Conservation (phyloP, 2,329 filamentous ascomycete species). For the Aspergillus proliferans region DNA sequence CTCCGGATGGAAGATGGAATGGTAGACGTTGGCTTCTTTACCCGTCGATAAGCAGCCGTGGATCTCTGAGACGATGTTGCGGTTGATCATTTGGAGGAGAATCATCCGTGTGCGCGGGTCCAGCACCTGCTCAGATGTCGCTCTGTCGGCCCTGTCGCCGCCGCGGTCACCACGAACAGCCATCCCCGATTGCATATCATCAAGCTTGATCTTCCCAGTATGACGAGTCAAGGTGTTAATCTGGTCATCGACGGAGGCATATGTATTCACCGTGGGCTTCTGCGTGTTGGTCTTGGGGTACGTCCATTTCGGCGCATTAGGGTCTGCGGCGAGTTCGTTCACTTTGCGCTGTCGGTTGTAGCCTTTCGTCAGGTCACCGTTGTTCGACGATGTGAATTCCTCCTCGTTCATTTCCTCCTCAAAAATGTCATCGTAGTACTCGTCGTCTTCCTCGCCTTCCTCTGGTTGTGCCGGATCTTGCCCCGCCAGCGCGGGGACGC, state of each 20-base stretch:
- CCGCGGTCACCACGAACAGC: constrained; percentile 42
- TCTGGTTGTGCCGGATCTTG: constrained; percentile 35
- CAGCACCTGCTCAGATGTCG: constrained; percentile 89
- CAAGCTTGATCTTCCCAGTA: constrained; percentile 76
- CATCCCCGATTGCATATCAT: constrained; percentile 53
- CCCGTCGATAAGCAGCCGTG: constrained; percentile 94
- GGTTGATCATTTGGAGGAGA: constrained; percentile 90
- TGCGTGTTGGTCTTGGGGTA: constrained; percentile 70
- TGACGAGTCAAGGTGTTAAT: constrained; percentile 78
- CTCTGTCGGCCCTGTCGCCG: constrained; percentile 78
- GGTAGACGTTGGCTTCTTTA: constrained; percentile 98
- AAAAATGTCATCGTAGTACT: constrained; percentile 57
- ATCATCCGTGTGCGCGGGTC: constrained; percentile 95
- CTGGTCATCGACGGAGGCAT: constrained; percentile 77
- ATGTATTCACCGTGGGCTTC: constrained; percentile 72
- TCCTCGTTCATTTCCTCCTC: constrained; percentile 52
- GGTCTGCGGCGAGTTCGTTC: constrained; percentile 47
- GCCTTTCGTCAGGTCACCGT: constrained; percentile 69
- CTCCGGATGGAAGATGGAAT: constrained; percentile 62
- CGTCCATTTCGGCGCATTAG: constrained; percentile 48
- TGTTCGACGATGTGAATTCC: constrained; percentile 51
- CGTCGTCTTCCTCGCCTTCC: constrained; percentile 50
- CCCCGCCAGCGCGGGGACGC: constrained; percentile 28
- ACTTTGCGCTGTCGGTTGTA: constrained; percentile 78
- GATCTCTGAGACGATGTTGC: constrained; percentile 79